Evolutionary conservation across 2,329 filamentous ascomycete genomes (phyloP), one percentile per base, ranked within the genome.

Genomic region (Rutstroemia sydowiana): DNA sequence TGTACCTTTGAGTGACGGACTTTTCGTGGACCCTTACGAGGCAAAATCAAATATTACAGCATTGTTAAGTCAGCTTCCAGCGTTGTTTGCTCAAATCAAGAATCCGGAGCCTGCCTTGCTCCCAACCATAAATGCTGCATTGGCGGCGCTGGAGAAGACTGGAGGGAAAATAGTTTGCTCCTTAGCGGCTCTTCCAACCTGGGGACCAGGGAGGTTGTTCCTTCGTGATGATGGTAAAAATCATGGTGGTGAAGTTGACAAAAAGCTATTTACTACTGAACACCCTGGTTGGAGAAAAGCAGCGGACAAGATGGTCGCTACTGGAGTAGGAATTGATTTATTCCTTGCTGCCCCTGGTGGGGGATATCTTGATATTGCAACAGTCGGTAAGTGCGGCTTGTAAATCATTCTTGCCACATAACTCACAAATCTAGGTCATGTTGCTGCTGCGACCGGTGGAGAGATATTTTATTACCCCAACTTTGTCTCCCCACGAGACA

Each of bases 381-480:
- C 92, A 3, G 86, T 97, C 61, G 88, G 85, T 87, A 71, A 67
- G 78, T 71, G 16, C 3, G 9, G 11, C 10, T 11, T 23, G 3
- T 11, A 7, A 9, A 23, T n/a, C n/a, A 30, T 28, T 14, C 14
- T 26, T 34, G 2, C 30, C 20, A 18, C 26, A 20, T 21, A 8
- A 21, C 20, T 58, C 66, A 45, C 51, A 57, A 51, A 4, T 30
- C 39, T 55, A 84, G 88, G 91, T 39, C 87, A 95, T 68, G 80
- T 95, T 20, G 81, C 93, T 30, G 83, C 89, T 39, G 84, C 87
- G 28, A 95, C 89, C n/a, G 93, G 93, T 53, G 93, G 93, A 57
- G 93, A 98, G 68, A 88, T 85, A 0, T 98, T 91, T 70, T 96
- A 95, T 71, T 98, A 95, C 67, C 91, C 93, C 42, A 98, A 97